Percentiles rank a stretch among this genome's conserved stretches.
Conservation (phyloP, 106 monocot species). For the Cymbidium sinense region DNA sequence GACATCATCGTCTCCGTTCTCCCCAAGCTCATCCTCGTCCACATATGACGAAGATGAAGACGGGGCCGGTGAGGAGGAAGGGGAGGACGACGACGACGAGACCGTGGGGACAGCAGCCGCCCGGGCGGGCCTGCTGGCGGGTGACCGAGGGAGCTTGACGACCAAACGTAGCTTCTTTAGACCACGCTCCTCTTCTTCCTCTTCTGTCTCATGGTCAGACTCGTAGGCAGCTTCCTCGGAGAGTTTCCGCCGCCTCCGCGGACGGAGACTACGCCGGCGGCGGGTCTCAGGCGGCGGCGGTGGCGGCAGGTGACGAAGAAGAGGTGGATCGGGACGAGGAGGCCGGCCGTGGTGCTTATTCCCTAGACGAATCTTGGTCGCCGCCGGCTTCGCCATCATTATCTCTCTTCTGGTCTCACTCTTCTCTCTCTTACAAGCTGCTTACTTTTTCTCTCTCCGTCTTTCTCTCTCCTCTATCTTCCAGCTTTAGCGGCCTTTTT, state of each 20-base stretch:
- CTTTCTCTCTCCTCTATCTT: conserved; percentile 12
- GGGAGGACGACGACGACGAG: conserved; percentile 3
- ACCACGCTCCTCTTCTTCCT: not conserved
- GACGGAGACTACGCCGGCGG: conserved; percentile 16
- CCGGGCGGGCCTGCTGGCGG: not conserved
- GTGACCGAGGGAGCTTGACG: conserved; percentile 18
- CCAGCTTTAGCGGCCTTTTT: not conserved
- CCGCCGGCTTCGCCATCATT: conserved; percentile 14
- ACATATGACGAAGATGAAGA: conserved; percentile 10
- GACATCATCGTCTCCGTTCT: conserved; percentile 10
- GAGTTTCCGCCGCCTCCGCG: conserved; percentile 6
- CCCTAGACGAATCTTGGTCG: conserved; percentile 1
- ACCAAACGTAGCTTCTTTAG: conserved; percentile 26
- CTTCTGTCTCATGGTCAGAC: conserved; percentile 9
- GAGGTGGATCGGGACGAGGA: conserved; percentile 1
- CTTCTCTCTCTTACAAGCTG: conserved; percentile 10
- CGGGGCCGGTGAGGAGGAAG: not conserved
- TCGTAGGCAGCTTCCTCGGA: conserved; percentile 4
- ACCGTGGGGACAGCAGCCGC: not conserved
- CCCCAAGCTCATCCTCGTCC: not conserved
- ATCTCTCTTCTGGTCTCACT: conserved; percentile 1
- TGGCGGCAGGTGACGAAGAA: conserved; percentile 5
- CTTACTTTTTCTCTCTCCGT: not conserved
- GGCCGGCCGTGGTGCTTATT: not conserved
- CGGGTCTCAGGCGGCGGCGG: conserved; percentile 2